A percentile compares a stretch with the other conserved stretches of the same genome.
These are phyloP conservation scores for Kwoniella sp. DNA, from an alignment of 768 basidiomycete species.

Conservation along the genomic window DNA sequence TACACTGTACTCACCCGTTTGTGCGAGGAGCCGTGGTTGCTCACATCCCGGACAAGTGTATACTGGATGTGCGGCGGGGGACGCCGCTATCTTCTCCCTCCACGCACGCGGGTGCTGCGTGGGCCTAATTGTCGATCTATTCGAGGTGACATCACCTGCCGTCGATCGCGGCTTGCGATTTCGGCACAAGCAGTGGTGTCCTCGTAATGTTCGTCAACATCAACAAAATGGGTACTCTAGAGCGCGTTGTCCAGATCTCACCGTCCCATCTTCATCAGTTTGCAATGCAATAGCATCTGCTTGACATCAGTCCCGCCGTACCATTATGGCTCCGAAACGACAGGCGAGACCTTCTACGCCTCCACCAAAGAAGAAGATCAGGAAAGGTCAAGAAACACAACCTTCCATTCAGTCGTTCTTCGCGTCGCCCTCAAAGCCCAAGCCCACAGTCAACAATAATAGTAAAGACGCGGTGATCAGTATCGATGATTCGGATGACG, in stretches of 20 bases:
- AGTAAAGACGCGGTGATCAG: conserved; percentile 26
- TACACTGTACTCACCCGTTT: no score
- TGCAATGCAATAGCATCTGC: no score
- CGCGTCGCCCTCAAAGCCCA: conserved; percentile 31
- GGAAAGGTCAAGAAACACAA: conserved; percentile 19
- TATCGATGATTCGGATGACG: conserved; percentile 31
- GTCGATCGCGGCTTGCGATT: conserved; percentile 1
- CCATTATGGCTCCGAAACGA: conserved; percentile 30
- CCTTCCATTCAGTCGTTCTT: conserved; percentile 34
- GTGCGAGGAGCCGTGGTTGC: no score
- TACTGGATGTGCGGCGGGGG: no score
- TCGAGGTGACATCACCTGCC: not conserved
- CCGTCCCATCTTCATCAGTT: no score
- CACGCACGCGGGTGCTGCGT: no score
- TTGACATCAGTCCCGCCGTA: not conserved
- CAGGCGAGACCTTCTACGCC: conserved; percentile 23
- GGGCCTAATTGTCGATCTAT: not conserved
- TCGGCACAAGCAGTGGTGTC: not conserved
- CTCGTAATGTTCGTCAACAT: not conserved
- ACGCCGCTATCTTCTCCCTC: no score
- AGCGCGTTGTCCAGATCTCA: not conserved
- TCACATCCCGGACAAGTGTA: no score
- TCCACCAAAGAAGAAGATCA: conserved; percentile 23
- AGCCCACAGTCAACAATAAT: not conserved
- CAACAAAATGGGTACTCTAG: no score